Evolutionary conservation across 2,329 filamentous ascomycete species (phyloP), one percentile per base, ranked within the genome.

Genomic region (Aspergillus fumigatus): DNA sequence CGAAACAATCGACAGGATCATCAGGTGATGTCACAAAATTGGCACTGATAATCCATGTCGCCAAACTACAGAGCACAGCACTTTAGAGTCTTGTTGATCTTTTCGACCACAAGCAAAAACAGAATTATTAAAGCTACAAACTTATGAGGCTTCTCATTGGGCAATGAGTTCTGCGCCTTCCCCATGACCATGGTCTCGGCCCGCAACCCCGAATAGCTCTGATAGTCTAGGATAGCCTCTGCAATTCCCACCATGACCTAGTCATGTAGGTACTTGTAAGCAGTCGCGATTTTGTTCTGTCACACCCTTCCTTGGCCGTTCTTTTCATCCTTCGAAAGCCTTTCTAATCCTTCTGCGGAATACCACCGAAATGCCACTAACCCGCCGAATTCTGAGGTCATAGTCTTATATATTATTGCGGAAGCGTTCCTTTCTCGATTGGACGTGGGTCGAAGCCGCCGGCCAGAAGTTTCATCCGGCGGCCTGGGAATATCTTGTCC

Each of bases 381-480:
- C 14, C 4, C 14, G 17, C 32, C 4, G 4, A 17, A 17, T 3
- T 17, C 17, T 6, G 32, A 38, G 32, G 32, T 17, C 14, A 14
- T 14, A 32, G 1, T 14, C 29, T 11, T 32, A 4, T 32, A 32
- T 32, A 17, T 38, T 17, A 17, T 38, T 17, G 32, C 32, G 32
- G 32, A 38, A 38, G 32, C 6, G 3, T 57, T 26, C 48, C 52
- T 14, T 9, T 43, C 55, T 6, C 11, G 40, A 47, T 48, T 32
- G 38, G 50, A 48, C 25, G 25, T 51, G 50, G 50, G 43, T 51
- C 43, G 14, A 35, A 41, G 29, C 43, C 14, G 27, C 14, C 52
- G 35, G 14, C n/a, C 48, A 53, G 38, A 38, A 54, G 57, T 61
- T 59, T 59, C 57, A 61, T 59, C 57, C 56, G 50, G 50, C 43